Base-by-base conservation (phyloP, 169 alveolate species). In the Ichthyophthirius multifiliis region DNA sequence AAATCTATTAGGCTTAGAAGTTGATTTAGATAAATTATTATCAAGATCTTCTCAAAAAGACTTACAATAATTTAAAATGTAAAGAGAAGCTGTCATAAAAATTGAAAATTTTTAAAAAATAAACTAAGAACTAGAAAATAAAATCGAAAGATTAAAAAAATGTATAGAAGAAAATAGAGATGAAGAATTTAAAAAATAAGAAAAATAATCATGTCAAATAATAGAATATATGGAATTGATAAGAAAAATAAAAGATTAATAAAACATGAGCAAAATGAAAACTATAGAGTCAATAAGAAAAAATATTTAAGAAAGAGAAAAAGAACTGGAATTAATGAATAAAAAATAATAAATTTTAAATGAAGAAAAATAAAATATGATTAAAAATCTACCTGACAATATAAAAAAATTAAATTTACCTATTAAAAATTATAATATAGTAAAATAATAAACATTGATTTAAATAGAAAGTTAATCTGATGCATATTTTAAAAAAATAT, bases 381-480 rank as follows among this genome's bases (percentile, higher is more conserved):
- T 81, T 23, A 27, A 71, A 6, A 81, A 81, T 71, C 27, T 81
- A 41, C 86, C 86, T 6, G 46, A 81, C 27, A 18, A 39, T 12
- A 32, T 81, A 2, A 35, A 45, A n/a, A n/a, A n/a, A n/a, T n/a
- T n/a, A 41, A 43, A 46, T 15, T 71, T 71, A 41, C 46, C 86
- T 5, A 37, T 47, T 13, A 82, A 81, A 43, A 71, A 71, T 3
- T 46, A 67, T 31, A 81, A 81, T 23, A 82, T 71, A 18, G 63
- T 81, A 6, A 81, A 81, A 32, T 71, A 75, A 48, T n/a, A 35
- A 2, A 76, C 82, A 5, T 35, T 63, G 43, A 35, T 43, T 15
- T 81, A 81, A 62, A 31, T 81, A 15, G 86, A 81, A 73, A 81
- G 73, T 31, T 65, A 81, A 63, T 81, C 35, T 55, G 73, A 81